Evolutionary conservation across 2,329 filamentous ascomycete species (phyloP).

Genomic region (Thyridium curvatum): DNA sequence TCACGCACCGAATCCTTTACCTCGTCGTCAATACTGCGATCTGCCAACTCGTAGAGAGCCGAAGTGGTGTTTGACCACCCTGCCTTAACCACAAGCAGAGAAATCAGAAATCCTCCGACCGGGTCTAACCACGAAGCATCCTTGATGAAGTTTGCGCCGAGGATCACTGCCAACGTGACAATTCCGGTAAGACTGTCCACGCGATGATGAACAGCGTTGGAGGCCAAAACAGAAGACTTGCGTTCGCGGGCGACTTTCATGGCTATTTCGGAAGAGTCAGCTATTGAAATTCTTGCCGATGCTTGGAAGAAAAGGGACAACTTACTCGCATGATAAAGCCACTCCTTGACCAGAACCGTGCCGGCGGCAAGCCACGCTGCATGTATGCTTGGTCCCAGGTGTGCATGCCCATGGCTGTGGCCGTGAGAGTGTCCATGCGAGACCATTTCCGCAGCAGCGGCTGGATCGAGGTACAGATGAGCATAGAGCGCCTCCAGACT

Average conservation of each 20-base stretch:
- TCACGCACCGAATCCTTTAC: conserved; percentile 66
- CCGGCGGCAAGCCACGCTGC: conserved; percentile 91
- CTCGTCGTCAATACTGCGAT: conserved; percentile 81
- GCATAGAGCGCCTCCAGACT: conserved; percentile 64
- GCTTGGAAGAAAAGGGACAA: conserved; percentile 14
- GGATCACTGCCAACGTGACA: conserved; percentile 83
- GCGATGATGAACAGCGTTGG: conserved; percentile 93
- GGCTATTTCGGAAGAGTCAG: neutral
- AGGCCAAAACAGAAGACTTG: conserved; percentile 91
- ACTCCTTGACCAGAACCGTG: conserved; percentile 90
- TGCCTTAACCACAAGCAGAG: conserved; percentile 85
- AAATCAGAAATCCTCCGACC: conserved; percentile 87
- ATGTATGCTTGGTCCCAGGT: conserved; percentile 78
- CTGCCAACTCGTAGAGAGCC: conserved; percentile 83
- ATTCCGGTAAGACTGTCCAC: conserved; percentile 94
- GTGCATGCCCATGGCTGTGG: conserved; percentile 58
- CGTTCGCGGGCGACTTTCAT: conserved; percentile 94
- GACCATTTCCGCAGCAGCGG: conserved; percentile 44
- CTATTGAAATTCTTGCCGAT: neutral
- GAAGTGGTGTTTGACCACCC: conserved; percentile 80
- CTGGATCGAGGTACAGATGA: conserved; percentile 63
- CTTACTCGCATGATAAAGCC: conserved; percentile 93
- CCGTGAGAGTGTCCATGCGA: conserved; percentile 54
- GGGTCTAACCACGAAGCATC: conserved; percentile 92
- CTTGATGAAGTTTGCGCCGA: conserved; percentile 78